phyloP scores from a whole-genome alignment of 176 grass and related monocot genomes.

The barley (Hordeum vulgare) region MorexV3_pseudomolecules_assembly NC_058521.1:64258980-64259479 shows the following conservation, averaged over 20 bases:
- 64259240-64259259: constrained; percentile 97
- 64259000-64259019: constrained; percentile 77
- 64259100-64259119: constrained; percentile 68
- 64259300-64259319: constrained; percentile 87
- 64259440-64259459: constrained; percentile 93
- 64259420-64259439: constrained; percentile 77
- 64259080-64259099: constrained; percentile 30
- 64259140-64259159: constrained; percentile 84
- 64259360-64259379: constrained; percentile 43
- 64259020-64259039: constrained; percentile 68
- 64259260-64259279: constrained; percentile 46
- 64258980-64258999: constrained; percentile 82
- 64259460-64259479: constrained; percentile 84
- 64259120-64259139: constrained; percentile 76
- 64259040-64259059: constrained; percentile 15
- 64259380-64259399: constrained; percentile 55
- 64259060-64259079: constrained; percentile 40
- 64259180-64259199: constrained; percentile 41
- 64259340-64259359: constrained; percentile 88
- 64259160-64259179: constrained; percentile 29
- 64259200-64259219: constrained; percentile 49
- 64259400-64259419: constrained; percentile 47
- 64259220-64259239: constrained; percentile 90
- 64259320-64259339: constrained; percentile 86
- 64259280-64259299: constrained; percentile 61